Conservation (phyloP, 768 basidiomycete genomes). For the Baorangia bicolor region DNA sequence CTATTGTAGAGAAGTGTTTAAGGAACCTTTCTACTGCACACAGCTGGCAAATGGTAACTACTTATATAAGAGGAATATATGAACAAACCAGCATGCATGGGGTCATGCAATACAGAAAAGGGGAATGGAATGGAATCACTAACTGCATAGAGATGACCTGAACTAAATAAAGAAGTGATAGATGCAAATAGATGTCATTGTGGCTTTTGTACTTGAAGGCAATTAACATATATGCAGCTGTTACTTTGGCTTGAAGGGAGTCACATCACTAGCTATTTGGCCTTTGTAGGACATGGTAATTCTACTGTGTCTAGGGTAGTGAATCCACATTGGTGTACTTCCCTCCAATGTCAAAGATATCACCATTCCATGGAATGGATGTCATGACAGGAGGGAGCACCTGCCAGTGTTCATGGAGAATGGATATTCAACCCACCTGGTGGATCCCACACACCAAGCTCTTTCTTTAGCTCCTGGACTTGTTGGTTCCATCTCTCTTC, state of each 20-base stretch:
- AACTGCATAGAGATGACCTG: too few relatives aligned
- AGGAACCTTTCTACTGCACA: not conserved
- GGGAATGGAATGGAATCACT: not conserved
- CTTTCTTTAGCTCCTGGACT: slow-evolving; percentile 76
- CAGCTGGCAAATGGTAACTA: too few relatives aligned
- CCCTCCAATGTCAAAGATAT: too few relatives aligned
- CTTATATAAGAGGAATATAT: too few relatives aligned
- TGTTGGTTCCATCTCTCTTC: slow-evolving; percentile 90
- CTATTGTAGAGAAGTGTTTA: too few relatives aligned
- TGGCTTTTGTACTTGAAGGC: too few relatives aligned
- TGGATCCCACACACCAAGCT: slow-evolving; percentile 84
- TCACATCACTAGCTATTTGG: not conserved
- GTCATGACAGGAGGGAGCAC: not conserved
- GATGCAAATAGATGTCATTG: too few relatives aligned
- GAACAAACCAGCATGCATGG: too few relatives aligned
- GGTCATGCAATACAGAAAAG: too few relatives aligned
- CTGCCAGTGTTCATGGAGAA: not conserved
- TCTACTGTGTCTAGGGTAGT: not conserved
- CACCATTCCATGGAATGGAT: not conserved
- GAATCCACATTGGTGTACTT: not conserved
- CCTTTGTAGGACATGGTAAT: not conserved
- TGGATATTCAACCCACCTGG: slow-evolving; percentile 40
- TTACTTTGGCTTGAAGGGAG: not conserved
- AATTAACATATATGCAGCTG: too few relatives aligned
- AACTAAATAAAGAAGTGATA: too few relatives aligned